Percentiles rank a stretch among this genome's conserved stretches.
Evolutionary conservation across 768 basidiomycete species (phyloP).

Genomic region (Ramaria sp.): DNA sequence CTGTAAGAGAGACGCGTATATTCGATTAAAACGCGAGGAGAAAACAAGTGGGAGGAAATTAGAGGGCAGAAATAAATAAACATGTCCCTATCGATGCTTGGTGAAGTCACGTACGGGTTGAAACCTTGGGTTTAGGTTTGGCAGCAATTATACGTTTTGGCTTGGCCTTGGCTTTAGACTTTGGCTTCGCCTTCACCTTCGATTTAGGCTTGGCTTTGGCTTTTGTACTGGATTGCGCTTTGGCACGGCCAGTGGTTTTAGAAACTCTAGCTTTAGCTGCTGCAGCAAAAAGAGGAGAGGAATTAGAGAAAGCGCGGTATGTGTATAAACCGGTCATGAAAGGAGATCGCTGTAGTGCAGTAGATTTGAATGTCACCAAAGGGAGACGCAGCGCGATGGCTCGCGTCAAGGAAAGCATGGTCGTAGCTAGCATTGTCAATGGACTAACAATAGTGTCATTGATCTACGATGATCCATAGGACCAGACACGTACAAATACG

Average conservation of each 20-base stretch:
- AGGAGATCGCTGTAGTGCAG: neutral
- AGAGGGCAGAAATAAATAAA: neutral
- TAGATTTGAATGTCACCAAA: neutral
- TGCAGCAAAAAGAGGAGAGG: neutral
- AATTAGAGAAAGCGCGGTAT: neutral
- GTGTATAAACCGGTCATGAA: neutral
- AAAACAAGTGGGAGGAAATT: neutral
- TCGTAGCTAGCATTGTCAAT: neutral
- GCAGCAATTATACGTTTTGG: neutral
- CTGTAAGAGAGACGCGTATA: neutral
- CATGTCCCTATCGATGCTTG: neutral
- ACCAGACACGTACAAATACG: no score
- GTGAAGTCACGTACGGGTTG: constrained; percentile 3
- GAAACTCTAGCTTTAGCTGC: neutral
- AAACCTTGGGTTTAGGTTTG: neutral
- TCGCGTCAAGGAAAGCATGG: constrained; percentile 9
- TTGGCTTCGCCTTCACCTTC: neutral
- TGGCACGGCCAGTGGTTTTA: neutral
- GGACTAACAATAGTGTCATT: neutral
- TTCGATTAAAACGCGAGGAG: neutral
- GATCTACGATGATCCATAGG: neutral
- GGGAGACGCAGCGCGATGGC: neutral
- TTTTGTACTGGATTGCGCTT: no score
- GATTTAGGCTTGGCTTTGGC: neutral
- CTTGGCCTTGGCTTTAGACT: constrained; percentile 1